Conservation (phyloP, 192 early-diverging fungal genomes). For the Coemansia sp. region DNA sequence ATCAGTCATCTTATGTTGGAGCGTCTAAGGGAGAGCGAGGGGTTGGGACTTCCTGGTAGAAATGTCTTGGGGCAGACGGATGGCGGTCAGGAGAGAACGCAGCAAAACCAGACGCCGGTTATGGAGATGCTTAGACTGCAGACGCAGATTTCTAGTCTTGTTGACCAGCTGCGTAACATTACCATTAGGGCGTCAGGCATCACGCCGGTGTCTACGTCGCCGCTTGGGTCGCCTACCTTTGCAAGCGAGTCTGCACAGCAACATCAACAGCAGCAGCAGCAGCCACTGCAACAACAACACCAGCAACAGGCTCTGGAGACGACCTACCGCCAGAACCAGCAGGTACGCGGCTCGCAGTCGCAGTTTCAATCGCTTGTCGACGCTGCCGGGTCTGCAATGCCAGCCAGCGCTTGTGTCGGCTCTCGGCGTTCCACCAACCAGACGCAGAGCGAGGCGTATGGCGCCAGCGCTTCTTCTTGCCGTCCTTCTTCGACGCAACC, state of each 20-base stretch:
- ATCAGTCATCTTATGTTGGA: constrained; percentile 42
- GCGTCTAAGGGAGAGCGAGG: constrained; percentile 11
- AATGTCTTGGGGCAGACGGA: neutral
- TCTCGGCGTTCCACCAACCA: neutral
- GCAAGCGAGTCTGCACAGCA: too few species aligned
- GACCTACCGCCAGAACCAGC: too few species aligned
- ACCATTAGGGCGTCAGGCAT: constrained; percentile 40
- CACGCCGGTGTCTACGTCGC: constrained; percentile 3
- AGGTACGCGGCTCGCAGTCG: too few species aligned
- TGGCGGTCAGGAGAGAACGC: neutral
- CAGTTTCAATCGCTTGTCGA: too few species aligned
- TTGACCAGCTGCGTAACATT: constrained; percentile 46
- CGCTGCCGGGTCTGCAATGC: too few species aligned
- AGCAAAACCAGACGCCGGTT: constrained; percentile 21
- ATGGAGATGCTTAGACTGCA: constrained; percentile 56
- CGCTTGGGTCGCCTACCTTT: neutral
- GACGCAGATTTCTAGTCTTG: constrained; percentile 49
- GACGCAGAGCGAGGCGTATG: neutral
- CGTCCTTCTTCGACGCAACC: neutral
- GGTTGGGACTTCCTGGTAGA: constrained; percentile 7
- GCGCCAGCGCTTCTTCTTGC: neutral
- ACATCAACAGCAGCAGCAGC: too few species aligned
- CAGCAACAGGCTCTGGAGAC: too few species aligned
- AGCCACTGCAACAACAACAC: too few species aligned
- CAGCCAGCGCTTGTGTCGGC: neutral